Evolutionary conservation across 2,329 filamentous ascomycete genomes (phyloP), one percentile per base, ranked within the genome.

Genomic region (Hortaea werneckii): DNA sequence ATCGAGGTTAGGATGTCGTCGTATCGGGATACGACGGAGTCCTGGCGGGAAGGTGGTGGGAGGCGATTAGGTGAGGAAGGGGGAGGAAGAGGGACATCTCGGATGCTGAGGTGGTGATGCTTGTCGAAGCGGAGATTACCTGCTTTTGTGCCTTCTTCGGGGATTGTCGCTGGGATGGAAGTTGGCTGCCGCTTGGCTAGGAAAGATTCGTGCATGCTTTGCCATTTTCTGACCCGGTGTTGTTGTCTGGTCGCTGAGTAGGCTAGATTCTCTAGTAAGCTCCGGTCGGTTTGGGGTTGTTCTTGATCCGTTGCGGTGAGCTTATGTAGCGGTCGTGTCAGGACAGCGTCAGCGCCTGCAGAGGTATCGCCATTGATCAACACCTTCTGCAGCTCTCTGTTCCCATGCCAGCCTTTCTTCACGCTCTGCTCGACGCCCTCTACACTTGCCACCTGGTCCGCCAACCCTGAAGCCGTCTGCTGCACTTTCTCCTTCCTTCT

Each of bases 361-460:
- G 69, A 69, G 13, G 71, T 69, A 40, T 86, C 82, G 1, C 85
- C 85, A 42, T 82, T 73, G 0, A 92, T 62, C 13, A 95, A 67
- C 2, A 78, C 72, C 41, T 86, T 76, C 55, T 86, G 75, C 82
- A 87, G 90, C 46, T 78, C 75, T 48, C 82, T 77, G 57, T 82
- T 79, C 1, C 87, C 88, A 10, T 85, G 73, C 88, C 88, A 95
- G 54, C 87, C 86, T 50, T 81, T 80, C 32, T 76, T 73, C 29
- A 88, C 67, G 2, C 76, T 72, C 37, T 76, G 77, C 54, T 81
- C 74, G 46, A 87, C 49, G 20, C 48, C 37, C 44, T 56, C 58
- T 9, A 58, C 54, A 20, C 65, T 59, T 10, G 64, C 59, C 6
- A 40, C 11, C 59, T 50, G 0, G 45, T 41, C 34, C 39, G 20